Percentiles rank a stretch among this genome's conserved stretches.
Evolutionary conservation across 2,329 filamentous ascomycete genomes (phyloP).

Genomic region (Claviceps purpurea): DNA sequence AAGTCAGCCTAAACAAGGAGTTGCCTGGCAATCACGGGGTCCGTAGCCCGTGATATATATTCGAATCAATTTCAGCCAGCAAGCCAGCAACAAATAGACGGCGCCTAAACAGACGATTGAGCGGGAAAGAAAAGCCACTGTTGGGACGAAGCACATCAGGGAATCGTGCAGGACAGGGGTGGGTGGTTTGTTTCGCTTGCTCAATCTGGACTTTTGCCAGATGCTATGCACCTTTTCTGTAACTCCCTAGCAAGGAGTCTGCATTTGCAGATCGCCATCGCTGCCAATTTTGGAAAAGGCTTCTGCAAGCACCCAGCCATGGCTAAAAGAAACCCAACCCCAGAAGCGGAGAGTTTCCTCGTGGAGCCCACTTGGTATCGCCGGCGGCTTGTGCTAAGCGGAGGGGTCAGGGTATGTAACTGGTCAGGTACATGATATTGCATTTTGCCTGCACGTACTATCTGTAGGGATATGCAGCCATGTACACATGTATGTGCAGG

Average conservation of each 20-base stretch:
- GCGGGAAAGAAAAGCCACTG: not conserved
- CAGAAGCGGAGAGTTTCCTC: slow-evolving; percentile 1
- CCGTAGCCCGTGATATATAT: slow-evolving; percentile 2
- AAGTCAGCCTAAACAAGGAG: not conserved
- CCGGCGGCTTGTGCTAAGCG: not conserved
- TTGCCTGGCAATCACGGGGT: not conserved
- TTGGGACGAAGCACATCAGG: not conserved
- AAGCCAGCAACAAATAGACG: not conserved
- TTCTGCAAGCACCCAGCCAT: not conserved
- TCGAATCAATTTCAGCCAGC: not conserved
- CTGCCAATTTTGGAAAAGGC: not conserved
- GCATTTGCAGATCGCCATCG: slow-evolving; percentile 1
- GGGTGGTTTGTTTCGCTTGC: not conserved
- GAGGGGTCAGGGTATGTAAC: not conserved
- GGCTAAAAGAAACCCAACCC: not conserved
- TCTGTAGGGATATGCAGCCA: no score
- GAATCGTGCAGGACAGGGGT: not conserved
- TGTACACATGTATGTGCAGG: no score
- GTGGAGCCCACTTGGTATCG: not conserved
- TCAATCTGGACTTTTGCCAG: not conserved
- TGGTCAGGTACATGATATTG: not conserved
- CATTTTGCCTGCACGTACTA: not conserved
- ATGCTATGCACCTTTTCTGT: not conserved
- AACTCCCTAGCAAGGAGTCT: not conserved
- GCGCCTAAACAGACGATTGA: not conserved